A percentile compares a stretch with the other conserved stretches of the same genome.
Conservation (phyloP, 331 rosid species). For the Arachis monticola region DNA sequence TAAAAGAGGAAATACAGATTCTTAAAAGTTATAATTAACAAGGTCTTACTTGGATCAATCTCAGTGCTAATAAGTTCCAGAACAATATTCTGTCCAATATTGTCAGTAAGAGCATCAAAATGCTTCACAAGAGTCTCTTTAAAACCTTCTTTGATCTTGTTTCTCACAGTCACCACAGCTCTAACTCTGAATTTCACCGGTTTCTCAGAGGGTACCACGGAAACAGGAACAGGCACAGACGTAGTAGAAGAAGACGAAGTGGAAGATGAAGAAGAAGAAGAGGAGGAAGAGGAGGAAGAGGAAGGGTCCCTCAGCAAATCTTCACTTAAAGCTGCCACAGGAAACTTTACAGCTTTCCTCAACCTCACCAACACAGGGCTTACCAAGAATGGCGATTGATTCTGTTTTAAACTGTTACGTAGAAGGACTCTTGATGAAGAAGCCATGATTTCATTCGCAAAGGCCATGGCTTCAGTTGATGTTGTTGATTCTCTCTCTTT, state of each 20-base stretch:
- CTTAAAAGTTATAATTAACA: not conserved
- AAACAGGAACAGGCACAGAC: too few species aligned
- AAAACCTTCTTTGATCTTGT: slow-evolving; percentile 84
- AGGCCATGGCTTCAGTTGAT: slow-evolving; percentile 53
- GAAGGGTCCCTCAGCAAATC: slow-evolving; percentile 59
- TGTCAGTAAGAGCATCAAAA: slow-evolving; percentile 72
- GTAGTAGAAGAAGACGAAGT: slow-evolving; percentile 15
- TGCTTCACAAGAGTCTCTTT: slow-evolving; percentile 72
- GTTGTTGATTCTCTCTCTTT: not conserved
- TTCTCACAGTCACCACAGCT: slow-evolving; percentile 84
- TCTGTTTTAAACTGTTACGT: slow-evolving; percentile 28
- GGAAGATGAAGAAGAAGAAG: not conserved
- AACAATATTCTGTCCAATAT: slow-evolving; percentile 78
- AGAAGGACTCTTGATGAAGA: slow-evolving; percentile 44
- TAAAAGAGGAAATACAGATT: not conserved
- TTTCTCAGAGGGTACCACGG: slow-evolving; percentile 48
- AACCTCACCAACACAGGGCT: slow-evolving; percentile 46
- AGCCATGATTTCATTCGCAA: slow-evolving; percentile 60
- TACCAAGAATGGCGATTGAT: slow-evolving; percentile 12
- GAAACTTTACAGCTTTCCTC: slow-evolving; percentile 53
- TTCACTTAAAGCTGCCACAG: slow-evolving; percentile 85
- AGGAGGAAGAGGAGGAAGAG: not conserved
- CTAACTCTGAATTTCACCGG: slow-evolving; percentile 73
- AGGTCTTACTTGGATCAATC: slow-evolving; percentile 78
- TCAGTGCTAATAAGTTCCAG: slow-evolving; percentile 79